phyloP scores from a whole-genome alignment of 805 yeast species.

The Pichia sporocuriosa region DNA sequence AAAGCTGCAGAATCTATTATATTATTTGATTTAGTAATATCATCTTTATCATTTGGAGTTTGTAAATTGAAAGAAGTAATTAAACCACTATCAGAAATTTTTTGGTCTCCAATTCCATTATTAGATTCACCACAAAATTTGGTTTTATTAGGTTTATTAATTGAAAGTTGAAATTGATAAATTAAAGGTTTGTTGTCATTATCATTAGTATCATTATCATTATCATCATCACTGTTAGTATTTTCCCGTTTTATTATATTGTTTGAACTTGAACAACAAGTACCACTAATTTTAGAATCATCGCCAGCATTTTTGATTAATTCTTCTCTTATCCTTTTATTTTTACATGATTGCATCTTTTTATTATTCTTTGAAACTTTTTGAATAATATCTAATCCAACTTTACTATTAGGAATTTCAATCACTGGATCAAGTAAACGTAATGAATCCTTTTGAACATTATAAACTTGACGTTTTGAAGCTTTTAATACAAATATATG shows the following conservation, averaged over 20 bases:
- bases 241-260: too few species aligned
- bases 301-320: background rate
- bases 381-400: conserved; percentile 26
- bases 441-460: conserved; percentile 30
- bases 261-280: background rate
- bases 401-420: conserved; percentile 29
- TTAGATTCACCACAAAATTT: background rate
- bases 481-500: conserved; percentile 30
- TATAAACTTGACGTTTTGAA: conserved; percentile 30
- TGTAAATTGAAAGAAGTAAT: too few species aligned
- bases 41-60: too few species aligned
- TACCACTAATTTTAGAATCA: background rate
- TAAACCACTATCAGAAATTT: too few species aligned
- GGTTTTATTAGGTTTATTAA: background rate
- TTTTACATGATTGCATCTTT: conserved; percentile 3
- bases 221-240: too few species aligned
- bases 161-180: conserved; percentile 4
- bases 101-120: background rate
- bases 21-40: too few species aligned
- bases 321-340: conserved; percentile 1
- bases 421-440: conserved; percentile 29
- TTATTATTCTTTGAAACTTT: conserved; percentile 16
- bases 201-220: background rate
- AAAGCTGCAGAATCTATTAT: too few species aligned
- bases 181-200: background rate